A percentile compares a stretch with the other conserved stretches of the same genome.
These are phyloP conservation scores for Monosporascus sp. DNA, from an alignment of 2,329 filamentous ascomycete species.

Conservation along the genomic window DNA sequence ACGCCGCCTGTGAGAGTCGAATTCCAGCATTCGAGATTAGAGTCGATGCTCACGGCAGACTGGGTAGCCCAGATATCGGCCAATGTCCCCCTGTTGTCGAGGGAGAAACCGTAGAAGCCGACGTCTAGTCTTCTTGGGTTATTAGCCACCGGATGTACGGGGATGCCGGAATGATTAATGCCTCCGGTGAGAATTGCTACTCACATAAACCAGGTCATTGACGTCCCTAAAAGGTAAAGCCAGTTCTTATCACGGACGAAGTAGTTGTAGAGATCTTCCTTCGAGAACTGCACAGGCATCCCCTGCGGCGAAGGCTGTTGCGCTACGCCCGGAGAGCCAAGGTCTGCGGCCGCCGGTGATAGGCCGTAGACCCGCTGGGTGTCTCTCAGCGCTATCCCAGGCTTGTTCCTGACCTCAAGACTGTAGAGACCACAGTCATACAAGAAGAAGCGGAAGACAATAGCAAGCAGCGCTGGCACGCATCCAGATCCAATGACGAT, in stretches of 20 bases:
- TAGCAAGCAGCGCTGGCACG: conserved; percentile 57
- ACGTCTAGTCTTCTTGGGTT: conserved; percentile 39
- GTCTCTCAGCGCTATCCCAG: conserved; percentile 51
- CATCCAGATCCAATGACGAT: conserved; percentile 62
- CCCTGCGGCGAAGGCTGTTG: conserved; percentile 19
- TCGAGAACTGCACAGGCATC: conserved; percentile 44
- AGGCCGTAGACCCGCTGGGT: conserved; percentile 51
- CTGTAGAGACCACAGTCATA: conserved; percentile 62
- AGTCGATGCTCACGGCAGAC: conserved; percentile 26
- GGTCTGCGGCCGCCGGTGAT: conserved; percentile 24
- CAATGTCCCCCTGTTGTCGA: conserved; percentile 39
- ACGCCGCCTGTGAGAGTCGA: conserved; percentile 36
- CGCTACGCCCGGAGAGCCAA: conserved; percentile 23
- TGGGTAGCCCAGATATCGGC: conserved; percentile 38
- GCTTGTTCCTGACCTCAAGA: conserved; percentile 59
- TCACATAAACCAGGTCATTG: conserved; percentile 10
- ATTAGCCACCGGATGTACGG: too few species aligned
- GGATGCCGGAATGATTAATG: too few species aligned
- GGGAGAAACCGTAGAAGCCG: conserved; percentile 51
- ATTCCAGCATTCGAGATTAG: conserved; percentile 40
- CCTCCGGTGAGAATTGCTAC: background rate
- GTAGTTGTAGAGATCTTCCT: conserved; percentile 42
- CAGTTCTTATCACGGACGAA: conserved; percentile 44
- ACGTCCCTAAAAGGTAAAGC: conserved; percentile 32
- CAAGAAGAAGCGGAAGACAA: conserved; percentile 61